Evolutionary conservation across 768 basidiomycete species (phyloP), one percentile per base, ranked within the genome.

Genomic region (Lentinus brumalis): DNA sequence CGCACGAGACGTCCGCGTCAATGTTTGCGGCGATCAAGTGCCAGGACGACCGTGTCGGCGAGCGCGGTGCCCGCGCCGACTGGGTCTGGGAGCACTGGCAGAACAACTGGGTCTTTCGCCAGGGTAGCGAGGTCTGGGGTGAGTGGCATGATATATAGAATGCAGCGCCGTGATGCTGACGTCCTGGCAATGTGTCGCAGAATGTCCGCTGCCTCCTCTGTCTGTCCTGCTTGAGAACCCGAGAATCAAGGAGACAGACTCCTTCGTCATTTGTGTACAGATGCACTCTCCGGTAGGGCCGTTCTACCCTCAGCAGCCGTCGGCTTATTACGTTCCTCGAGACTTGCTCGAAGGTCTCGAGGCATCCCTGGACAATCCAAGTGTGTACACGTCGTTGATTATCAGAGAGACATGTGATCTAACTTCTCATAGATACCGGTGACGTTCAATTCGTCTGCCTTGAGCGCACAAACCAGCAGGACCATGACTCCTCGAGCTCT

Each of bases 71-170:
- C 0, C 83, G 87, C 15, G 77, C 86, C 32, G 83, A 88, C 44
- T 92, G 88, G 87, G 77, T 86, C 29, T 92, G 89, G 88, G 86
- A 89, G 58, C 75, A 75, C 56, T 88, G 87, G 85, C 83, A 88
- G 61, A 81, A 78, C 60, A 86, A 88, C 60, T 91, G 84, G 83
- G 79, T 83, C 1, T 92, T 91, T 74, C 76, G 88, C 45, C 81
- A 80, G 53, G 87, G 87, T 55, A 83, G 82, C 55, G 88, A 91
- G 76, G 87, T 89, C 44, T 91, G 86, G 87, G 85, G 88, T 89
- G 68, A 67, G 82, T 63, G 42, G 4, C 9, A 6, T 2, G 14
- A n/a, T 44, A 11, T 0, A 11, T 44, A 11, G 3, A 11, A 35
- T 7, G 15, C 6, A 29, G 5, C 26, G 35, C 30, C 15, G 49